Percentiles rank a stretch among this genome's conserved stretches.
Evolutionary conservation across 129 eudicot species (phyloP).

Genomic region (Lactuca saligna): DNA sequence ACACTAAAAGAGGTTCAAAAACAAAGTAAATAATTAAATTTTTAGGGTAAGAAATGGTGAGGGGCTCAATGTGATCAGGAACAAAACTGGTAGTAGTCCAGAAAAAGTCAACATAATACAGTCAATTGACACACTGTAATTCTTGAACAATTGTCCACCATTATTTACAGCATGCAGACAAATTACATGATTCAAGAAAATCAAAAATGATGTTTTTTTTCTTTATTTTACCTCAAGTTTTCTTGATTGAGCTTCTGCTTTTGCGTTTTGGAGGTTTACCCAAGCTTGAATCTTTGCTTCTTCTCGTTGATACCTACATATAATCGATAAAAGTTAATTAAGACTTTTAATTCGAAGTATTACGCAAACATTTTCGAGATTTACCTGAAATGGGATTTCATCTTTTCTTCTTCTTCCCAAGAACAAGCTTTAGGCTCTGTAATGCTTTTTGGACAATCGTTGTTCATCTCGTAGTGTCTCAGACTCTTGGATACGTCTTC

Average conservation of each 20-base stretch:
- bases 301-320: conserved; percentile 80
- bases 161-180: conserved; percentile 5
- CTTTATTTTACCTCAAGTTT: conserved; percentile 80
- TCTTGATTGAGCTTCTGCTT: conserved; percentile 91
- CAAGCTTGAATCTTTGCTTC: conserved; percentile 92
- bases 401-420: conserved; percentile 77
- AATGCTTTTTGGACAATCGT: conserved; percentile 49
- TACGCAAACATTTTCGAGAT: not conserved
- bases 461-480: conserved; percentile 67
- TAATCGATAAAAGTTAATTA: conserved; percentile 6
- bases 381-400: conserved; percentile 60
- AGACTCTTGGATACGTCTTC: conserved; percentile 84
- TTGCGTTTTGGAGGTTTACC: conserved; percentile 84
- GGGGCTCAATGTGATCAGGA: conserved; percentile 56
- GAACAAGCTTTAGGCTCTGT: conserved; percentile 57
- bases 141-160: not conserved
- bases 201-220: conserved; percentile 9
- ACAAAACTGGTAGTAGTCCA: conserved; percentile 22
- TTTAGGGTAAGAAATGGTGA: conserved; percentile 23
- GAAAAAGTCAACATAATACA: conserved; percentile 26
- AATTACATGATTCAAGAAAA: not conserved
- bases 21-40: conserved; percentile 5
- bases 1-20: conserved; percentile 10
- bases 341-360: not conserved
- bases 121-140: conserved; percentile 25